These are phyloP conservation scores for Stromatinia cepivora DNA, from an alignment of 2,329 filamentous ascomycete species.

Conservation along the genomic window DNA sequence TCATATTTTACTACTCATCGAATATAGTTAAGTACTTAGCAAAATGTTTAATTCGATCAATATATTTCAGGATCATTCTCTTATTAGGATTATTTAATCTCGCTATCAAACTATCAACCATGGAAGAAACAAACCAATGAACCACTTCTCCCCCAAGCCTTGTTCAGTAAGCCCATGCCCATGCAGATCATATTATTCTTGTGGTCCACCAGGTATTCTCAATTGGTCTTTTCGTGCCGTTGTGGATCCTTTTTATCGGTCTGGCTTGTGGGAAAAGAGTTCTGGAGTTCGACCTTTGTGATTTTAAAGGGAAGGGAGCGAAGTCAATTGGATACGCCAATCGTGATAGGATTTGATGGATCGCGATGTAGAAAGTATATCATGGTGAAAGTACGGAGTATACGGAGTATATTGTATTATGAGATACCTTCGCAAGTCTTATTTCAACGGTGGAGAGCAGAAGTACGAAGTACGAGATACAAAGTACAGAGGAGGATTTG, in stretches of 20 bases:
- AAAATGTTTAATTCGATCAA: slow-evolving; percentile 17
- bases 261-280: slow-evolving; percentile 1
- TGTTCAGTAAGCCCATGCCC: background rate
- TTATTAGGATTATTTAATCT: slow-evolving; percentile 10
- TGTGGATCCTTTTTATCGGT: background rate
- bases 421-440: background rate
- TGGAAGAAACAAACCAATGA: background rate
- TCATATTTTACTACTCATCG: background rate
- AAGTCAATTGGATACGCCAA: background rate
- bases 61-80: slow-evolving; percentile 16
- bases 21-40: background rate
- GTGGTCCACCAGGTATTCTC: background rate
- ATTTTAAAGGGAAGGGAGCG: background rate
- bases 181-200: slow-evolving; percentile 1
- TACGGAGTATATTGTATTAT: background rate
- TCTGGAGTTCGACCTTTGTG: background rate
- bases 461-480: background rate
- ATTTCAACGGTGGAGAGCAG: background rate
- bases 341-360: background rate
- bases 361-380: background rate
- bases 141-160: slow-evolving; percentile 1
- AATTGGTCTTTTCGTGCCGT: slow-evolving; percentile 1
- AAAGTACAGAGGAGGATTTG: background rate
- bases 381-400: too few species aligned
- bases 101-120: slow-evolving; percentile 10